Evolutionary conservation across 768 basidiomycete species (phyloP), one percentile per base, ranked within the genome.

Genomic region (Lactifluus rugatus): DNA sequence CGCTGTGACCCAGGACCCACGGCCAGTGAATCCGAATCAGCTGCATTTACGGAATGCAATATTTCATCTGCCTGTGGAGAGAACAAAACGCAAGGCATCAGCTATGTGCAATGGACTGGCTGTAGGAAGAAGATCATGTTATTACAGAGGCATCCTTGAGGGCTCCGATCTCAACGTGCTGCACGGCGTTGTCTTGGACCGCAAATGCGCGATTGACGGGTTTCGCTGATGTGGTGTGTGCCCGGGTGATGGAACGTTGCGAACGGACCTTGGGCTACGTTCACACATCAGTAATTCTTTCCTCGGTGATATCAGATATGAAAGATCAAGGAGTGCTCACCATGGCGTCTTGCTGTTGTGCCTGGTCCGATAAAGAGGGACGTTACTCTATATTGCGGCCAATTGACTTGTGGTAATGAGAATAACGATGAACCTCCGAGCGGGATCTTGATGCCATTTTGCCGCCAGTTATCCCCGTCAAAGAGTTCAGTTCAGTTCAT

Each of bases 151-250:
- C 64, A 28, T 73, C 74, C 58, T 61, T 67, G 19, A 69, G 69
- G 39, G 69, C 68, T 41, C 78, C 81, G 48, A 80, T 64, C 37
- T 79, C 73, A 42, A 82, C 68, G 52, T 73, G 71, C 60, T 82
- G 76, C 2, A 78, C 75, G 7, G 73, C 72, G 64, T 74, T 73
- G 26, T 77, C 77, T 62, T 80, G 77, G 11, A 76, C 72, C 2
- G 80, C 78, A 58, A 80, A 80, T 49, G 72, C 70, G 47, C 78
- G 76, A 57, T 76, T 80, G 39, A 66, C 61, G 10, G 78, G 69
- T 62, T 75, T 79, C 36, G 73, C 81, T 16, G 84, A 80, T 34
- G 61, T 19, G 9, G 37, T 26, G 26, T 77, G 73, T 44, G 75
- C 73, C 62, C 86, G 85, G 1, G 66, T 71, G n/a, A 67, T 67